Evolutionary conservation across 2,329 filamentous ascomycete species (phyloP).

Genomic region (Fusarium buxicola): DNA sequence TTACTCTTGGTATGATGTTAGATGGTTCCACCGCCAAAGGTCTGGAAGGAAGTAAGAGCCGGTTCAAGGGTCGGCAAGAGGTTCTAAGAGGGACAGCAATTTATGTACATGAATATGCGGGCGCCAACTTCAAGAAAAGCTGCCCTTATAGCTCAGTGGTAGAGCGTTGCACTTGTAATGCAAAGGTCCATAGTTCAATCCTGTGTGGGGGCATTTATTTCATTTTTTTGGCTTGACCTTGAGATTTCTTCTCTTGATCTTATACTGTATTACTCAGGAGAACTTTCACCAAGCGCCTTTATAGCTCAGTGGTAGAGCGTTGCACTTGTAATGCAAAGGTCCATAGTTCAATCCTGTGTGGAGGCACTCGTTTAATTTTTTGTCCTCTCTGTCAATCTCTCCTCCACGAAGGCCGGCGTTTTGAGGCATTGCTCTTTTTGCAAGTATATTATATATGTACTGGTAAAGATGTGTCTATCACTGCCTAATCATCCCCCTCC

Average conservation of each 20-base stretch:
- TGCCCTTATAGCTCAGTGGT: constrained; percentile 41
- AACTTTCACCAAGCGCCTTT: constrained; percentile 7
- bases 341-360: constrained; percentile 42
- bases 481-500: too few species aligned
- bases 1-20: too few species aligned
- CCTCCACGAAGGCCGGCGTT: too few species aligned
- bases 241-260: too few species aligned
- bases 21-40: too few species aligned
- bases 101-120: background rate
- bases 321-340: constrained; percentile 42
- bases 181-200: constrained; percentile 44
- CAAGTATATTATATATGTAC: too few species aligned
- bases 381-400: background rate
- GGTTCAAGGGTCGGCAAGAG: too few species aligned
- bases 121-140: background rate
- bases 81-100: background rate
- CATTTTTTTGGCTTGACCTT: background rate
- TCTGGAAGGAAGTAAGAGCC: too few species aligned
- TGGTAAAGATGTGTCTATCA: too few species aligned
- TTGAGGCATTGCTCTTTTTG: too few species aligned
- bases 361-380: constrained; percentile 26
- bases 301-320: constrained; percentile 43
- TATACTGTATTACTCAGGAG: background rate
- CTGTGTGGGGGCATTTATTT: constrained; percentile 37
- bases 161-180: constrained; percentile 44